Evolutionary conservation across 495 filamentous ascomycete genomes (phyloP), one percentile per base, ranked within the genome.

Genomic region (Penicillium cataractarum): DNA sequence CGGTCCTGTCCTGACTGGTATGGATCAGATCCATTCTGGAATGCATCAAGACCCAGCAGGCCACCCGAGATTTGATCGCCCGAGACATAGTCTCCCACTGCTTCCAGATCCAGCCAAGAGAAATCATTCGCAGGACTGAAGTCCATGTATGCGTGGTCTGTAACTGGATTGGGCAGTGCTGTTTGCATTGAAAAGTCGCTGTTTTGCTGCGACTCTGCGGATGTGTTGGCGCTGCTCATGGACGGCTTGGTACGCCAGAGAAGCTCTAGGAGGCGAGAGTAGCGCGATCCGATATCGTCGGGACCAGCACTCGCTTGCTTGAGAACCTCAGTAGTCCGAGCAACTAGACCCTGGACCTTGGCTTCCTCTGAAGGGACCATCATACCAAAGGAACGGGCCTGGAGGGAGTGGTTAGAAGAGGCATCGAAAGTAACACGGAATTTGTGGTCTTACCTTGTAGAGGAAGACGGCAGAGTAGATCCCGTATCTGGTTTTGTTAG

Each of bases 401-500:
- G 10, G 33, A 35, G 21, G n/a, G 6, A 27, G 27, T 24, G 13
- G 44, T 59, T 19, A 59, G 57, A 46, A 12, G 10, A 33, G 29
- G 21, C 26, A 12, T 32, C 21, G 19, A 52, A n/a, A 6, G 19
- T 52, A 32, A 66, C 3, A 12, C 35, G 51, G n/a, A 2, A 7
- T 2, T 56, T 29, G 19, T 3, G 35, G 19, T 27, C 21, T 27
- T 33, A 78, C 77, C 66, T 84, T 83, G 66, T 85, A 86, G 22
- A 85, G 68, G 58, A 85, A 85, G 10, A 86, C 83, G 2, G 82
- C 83, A 15, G 82, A 80, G 59, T 86, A 85, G 13, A 86, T 82
- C 27, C 81, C 77, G 63, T 86, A 76, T 46, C 73, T 75, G 33
- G 12, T 39, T 6, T n/a, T 22, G 61, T 74, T 22, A 72, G 66